phyloP scores from a whole-genome alignment of 371 early-diverging fungal species.

The Smittium mucronatum region DNA sequence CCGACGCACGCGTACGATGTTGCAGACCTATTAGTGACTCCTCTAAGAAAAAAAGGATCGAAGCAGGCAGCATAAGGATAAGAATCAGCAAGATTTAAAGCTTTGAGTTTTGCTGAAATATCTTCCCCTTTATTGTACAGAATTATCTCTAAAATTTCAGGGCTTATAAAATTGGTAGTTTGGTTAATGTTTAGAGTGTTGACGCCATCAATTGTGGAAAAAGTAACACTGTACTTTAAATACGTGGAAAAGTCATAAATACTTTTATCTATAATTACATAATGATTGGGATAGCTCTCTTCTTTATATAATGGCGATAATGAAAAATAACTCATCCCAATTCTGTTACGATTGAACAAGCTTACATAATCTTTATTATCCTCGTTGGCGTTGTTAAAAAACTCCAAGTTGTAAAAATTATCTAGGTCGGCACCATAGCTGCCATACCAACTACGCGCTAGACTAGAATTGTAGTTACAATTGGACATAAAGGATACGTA shows the following conservation, averaged over 20 bases:
- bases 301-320: not conserved
- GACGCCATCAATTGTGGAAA: not conserved
- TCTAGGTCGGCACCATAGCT: not conserved
- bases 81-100: no score
- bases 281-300: not conserved
- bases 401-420: not conserved
- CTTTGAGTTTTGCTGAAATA: not conserved
- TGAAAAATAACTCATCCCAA: not conserved
- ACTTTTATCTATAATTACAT: not conserved
- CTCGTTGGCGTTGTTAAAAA: not conserved
- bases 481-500: not conserved
- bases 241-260: not conserved
- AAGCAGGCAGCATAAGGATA: not conserved
- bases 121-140: not conserved
- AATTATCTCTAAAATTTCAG: not conserved
- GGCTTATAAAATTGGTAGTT: not conserved
- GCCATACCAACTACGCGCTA: not conserved
- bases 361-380: not conserved
- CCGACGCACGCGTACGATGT: conserved; percentile 28
- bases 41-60: conserved; percentile 19
- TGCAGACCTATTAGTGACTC: conserved; percentile 17
- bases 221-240: not conserved
- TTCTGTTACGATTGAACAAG: not conserved
- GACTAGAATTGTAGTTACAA: not conserved
- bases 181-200: not conserved